These are phyloP conservation scores for Panaeolus cyanescens DNA, from an alignment of 768 basidiomycete species.

Conservation along the genomic window DNA sequence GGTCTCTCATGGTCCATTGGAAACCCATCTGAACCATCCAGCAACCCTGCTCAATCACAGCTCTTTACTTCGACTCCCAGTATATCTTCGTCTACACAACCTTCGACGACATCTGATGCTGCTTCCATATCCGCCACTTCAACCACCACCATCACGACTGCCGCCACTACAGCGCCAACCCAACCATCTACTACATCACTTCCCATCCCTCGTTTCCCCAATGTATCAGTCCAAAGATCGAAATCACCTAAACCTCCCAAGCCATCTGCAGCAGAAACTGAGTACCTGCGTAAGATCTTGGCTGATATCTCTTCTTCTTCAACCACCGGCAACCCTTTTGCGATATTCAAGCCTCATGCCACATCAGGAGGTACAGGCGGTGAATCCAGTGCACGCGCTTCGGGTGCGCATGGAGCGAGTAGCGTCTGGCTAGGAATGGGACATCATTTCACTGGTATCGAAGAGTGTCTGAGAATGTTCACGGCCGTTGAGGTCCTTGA, in stretches of 20 bases:
- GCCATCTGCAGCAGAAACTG: conserved; percentile 55
- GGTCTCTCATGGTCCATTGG: not conserved
- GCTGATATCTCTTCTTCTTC: conserved; percentile 56
- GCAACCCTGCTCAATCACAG: conserved; percentile 1
- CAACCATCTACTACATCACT: not conserved
- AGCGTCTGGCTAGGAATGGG: conserved; percentile 43
- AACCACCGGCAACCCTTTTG: conserved; percentile 43
- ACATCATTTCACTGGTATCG: conserved; percentile 58
- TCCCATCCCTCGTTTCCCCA: conserved; percentile 17
- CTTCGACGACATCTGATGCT: not conserved
- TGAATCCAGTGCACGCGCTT: conserved; percentile 6
- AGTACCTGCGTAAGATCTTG: conserved; percentile 69
- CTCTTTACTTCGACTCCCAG: not conserved
- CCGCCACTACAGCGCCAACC: not conserved
- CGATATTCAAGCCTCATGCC: conserved; percentile 43
- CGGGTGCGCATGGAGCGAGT: conserved; percentile 6
- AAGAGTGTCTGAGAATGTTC: conserved; percentile 85
- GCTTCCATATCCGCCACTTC: not conserved
- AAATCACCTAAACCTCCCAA: conserved; percentile 57
- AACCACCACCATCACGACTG: not conserved
- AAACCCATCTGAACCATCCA: not conserved
- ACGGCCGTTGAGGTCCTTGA: conserved; percentile 93
- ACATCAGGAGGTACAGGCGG: not conserved
- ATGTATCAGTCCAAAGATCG: conserved; percentile 24
- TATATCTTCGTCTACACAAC: not conserved